These are phyloP conservation scores for Medakamo hakoo DNA, from an alignment of 139 green algal species.

Conservation along the genomic window DNA sequence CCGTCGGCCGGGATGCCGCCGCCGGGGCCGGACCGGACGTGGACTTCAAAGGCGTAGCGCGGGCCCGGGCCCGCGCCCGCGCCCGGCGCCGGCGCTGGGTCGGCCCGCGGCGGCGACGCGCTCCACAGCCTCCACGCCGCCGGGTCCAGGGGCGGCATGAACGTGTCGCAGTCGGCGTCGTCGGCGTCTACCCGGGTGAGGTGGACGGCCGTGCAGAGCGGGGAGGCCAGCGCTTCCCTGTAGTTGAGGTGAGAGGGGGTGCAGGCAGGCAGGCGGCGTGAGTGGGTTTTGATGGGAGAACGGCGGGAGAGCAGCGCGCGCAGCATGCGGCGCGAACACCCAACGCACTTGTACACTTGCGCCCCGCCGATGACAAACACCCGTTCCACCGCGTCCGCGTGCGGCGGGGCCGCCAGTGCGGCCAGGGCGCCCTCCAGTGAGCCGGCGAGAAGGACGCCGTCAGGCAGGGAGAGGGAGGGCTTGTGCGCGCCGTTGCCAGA, in stretches of 20 bases:
- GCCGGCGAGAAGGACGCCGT: constrained; percentile 30
- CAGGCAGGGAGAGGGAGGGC: background rate
- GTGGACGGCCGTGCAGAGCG: constrained; percentile 69
- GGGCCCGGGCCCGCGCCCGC: background rate
- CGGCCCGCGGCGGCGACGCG: constrained; percentile 17
- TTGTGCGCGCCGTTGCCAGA: constrained; percentile 5
- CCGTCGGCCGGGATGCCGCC: background rate
- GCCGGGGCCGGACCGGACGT: constrained; percentile 6
- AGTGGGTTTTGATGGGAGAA: too few species aligned
- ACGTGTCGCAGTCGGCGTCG: constrained; percentile 74
- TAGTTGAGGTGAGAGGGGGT: too few species aligned
- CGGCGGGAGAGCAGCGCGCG: too few species aligned
- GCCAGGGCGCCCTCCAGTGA: constrained; percentile 60
- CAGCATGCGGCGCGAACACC: too few species aligned
- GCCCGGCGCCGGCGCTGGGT: constrained; percentile 16
- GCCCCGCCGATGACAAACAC: constrained; percentile 95
- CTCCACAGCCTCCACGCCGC: constrained; percentile 55
- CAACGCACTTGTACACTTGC: too few species aligned
- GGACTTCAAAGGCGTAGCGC: background rate
- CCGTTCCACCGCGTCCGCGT: constrained; percentile 42
- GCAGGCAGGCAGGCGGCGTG: too few species aligned
- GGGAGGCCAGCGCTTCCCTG: constrained; percentile 34
- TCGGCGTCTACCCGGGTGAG: constrained; percentile 52
- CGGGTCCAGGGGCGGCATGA: constrained; percentile 56
- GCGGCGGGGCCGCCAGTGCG: constrained; percentile 28